Base-by-base conservation (phyloP, 352 stramenopile species). In the Globisporangium cederbergense region DNA sequence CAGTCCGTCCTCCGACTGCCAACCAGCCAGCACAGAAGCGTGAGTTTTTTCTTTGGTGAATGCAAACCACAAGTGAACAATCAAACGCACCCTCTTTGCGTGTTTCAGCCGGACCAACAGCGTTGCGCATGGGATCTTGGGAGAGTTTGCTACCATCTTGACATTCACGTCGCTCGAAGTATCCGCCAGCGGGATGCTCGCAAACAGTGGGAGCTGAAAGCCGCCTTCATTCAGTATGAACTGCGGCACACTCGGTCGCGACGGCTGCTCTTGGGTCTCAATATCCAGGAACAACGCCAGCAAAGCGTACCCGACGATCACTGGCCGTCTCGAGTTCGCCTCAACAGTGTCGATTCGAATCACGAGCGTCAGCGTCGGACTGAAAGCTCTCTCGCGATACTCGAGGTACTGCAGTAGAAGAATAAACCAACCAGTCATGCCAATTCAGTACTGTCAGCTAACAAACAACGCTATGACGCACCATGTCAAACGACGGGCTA, bases 311-410 rank as follows among this genome's bases (percentile, higher is more conserved):
- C 87, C 90, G 30, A 96, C 57, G 18, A 90, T 93, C 11, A 78
- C 71, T 6, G 83, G 66, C 20, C 70, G 58, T 51, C 80, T 86
- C 8, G 74, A 86, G 32, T 61, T 54, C 2, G 70, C 14, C 55
- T 97, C 81, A 40, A 97, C 64, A 1, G 88, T 96, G 49, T 97
- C 90, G 11, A 97, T 52, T 20, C 90, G 83, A 42, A 97, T 77
- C 32, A 97, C 61, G 16, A 96, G 65, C n/a, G 87, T 96, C 32
- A 91, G 66, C 1, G 82, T 94, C 34, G 88, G 83, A 30, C 95
- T 90, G 67, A 96, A 92, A 2, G 43, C 62, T 46, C 77, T 78
- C 50, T 90, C 79, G 1, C 89, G 85, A 47, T 83, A 97, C 54
- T 96, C 90, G 57, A 81, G 58, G 54, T 75, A 85, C 84, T 91